Base-by-base conservation (phyloP, 2,329 filamentous ascomycete genomes). In the Endoconidiophora laricicola region DNA sequence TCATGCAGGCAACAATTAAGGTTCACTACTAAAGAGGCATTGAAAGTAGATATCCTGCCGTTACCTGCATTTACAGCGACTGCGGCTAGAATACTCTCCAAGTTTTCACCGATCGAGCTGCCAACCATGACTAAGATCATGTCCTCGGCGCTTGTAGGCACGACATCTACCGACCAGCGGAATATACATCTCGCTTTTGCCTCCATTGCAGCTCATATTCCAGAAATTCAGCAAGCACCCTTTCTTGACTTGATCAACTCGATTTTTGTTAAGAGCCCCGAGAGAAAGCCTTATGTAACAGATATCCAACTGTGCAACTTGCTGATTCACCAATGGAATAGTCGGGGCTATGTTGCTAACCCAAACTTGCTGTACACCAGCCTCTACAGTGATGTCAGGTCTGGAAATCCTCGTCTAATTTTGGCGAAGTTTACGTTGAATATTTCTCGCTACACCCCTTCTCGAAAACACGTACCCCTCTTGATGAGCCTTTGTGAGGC, bases 301-400 rank as follows among this genome's bases (percentile, higher is more conserved):
- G 54, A 55, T 22, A 24, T 48, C 26, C 54, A 57, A 26, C 47
- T 58, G 44, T 49, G 55, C 52, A 42, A 48, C 29, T 47, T 59
- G 3, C 40, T 58, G 16, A 44, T 56, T 3, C 54, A 54, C 4
- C 55, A 59, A 6, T 58, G 57, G 57, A 16, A 36, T 10, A 58
- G 57, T 33, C 55, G 50, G 3, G 54, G 53, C 14, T 53, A 54
- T 43, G 10, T 54, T 4, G 29, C 33, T 4, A 38, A 49, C 24
- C 36, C 48, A 10, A 36, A 22, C 10, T 12, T 23, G 9, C 22
- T 48, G 10, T 48, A 49, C 18, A 36, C 23, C 4, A 44, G 26
- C 23, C 47, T 50, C 23, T 20, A 50, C 33, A 33, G 36, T 4
- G 16, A 10, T 12, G 18, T 18, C 5, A 22, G 44, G n/a, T 9